Conservation (phyloP, 1,284 basidiomycete species). For the Leccinum griseonigrum region DNA sequence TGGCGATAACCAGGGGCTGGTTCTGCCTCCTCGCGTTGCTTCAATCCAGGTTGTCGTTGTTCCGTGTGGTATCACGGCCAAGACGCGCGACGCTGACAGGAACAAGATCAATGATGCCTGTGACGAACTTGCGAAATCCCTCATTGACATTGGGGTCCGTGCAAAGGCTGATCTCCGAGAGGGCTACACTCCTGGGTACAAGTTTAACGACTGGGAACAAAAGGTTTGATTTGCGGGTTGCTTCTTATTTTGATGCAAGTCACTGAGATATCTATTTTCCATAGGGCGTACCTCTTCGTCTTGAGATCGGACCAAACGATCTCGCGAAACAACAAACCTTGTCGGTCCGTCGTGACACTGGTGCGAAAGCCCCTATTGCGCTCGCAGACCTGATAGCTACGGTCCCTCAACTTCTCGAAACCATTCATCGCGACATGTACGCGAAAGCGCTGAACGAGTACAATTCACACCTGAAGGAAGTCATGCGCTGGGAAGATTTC, state of each 20-base stretch:
- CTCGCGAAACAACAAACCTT: conserved; percentile 82
- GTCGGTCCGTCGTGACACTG: conserved; percentile 87
- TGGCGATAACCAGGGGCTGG: conserved; percentile 96
- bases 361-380: conserved; percentile 74
- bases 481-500: conserved; percentile 89
- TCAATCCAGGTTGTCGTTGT: conserved; percentile 89
- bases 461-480: conserved; percentile 68
- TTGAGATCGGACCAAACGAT: conserved; percentile 96
- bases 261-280: conserved; percentile 4
- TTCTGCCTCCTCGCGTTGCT: conserved; percentile 95
- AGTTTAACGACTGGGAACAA: conserved; percentile 99
- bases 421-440: conserved; percentile 92
- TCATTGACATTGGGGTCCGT: conserved; percentile 74
- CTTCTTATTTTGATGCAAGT: background rate
- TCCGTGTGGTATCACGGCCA: conserved; percentile 89
- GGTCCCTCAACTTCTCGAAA: conserved; percentile 72
- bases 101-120: conserved; percentile 77
- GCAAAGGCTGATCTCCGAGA: conserved; percentile 93
- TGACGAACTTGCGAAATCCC: conserved; percentile 67
- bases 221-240: conserved; percentile 52
- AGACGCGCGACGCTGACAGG: conserved; percentile 71
- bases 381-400: conserved; percentile 59
- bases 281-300: conserved; percentile 92
- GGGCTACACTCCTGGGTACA: conserved; percentile 98
- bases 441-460: conserved; percentile 74